A percentile compares a stretch with the other conserved stretches of the same genome.
phyloP scores from a whole-genome alignment of 1,139 yeast species.

The Kurtzmaniella quercitrusa region DNA sequence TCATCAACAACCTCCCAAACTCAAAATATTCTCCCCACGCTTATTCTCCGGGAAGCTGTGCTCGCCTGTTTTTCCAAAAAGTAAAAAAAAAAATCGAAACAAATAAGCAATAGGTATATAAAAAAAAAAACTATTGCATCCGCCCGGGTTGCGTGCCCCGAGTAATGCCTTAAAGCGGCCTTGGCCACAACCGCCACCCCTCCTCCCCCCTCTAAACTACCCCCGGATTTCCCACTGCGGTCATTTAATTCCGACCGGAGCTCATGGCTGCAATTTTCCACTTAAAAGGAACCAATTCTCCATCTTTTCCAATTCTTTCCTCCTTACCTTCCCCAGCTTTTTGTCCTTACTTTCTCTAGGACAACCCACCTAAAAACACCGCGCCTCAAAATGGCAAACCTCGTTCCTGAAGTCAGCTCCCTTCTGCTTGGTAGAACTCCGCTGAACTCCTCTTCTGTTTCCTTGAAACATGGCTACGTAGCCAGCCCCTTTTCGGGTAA shows the following conservation, averaged over 20 bases:
- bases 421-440: conserved; percentile 22
- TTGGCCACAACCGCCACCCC: not conserved
- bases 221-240: conserved; percentile 3
- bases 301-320: not conserved
- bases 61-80: not conserved
- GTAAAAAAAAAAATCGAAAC: too few relatives aligned
- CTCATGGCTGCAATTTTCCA: conserved; percentile 1
- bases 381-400: conserved; percentile 4
- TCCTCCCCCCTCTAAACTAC: not conserved
- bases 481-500: conserved; percentile 77
- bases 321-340: not conserved
- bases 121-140: not conserved
- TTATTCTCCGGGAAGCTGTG: too few relatives aligned
- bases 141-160: not conserved
- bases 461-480: conserved; percentile 58
- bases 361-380: not conserved
- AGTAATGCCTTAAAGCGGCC: not conserved
- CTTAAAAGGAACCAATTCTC: not conserved
- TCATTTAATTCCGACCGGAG: not conserved
- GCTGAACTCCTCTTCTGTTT: conserved; percentile 33
- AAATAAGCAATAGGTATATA: not conserved
- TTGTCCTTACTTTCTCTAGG: not conserved
- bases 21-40: too few relatives aligned
- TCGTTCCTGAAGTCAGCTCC: conserved; percentile 18
- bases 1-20: too few relatives aligned